phyloP scores from a whole-genome alignment of 2,329 filamentous ascomycete species.

The Acrocalymma vagum region DNA sequence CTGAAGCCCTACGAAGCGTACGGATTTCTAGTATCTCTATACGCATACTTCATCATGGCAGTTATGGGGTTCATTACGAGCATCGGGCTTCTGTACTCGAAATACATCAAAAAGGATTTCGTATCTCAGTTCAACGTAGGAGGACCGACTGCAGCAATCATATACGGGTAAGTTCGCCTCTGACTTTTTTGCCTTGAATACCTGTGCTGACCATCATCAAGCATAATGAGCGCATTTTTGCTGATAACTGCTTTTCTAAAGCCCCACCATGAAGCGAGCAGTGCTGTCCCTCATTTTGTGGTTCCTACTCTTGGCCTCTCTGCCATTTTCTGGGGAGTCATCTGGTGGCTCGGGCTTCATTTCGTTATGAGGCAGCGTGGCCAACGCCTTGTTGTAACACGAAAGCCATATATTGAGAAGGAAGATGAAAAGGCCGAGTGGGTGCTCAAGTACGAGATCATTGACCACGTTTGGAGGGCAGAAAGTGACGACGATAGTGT shows the following conservation, averaged over 20 bases:
- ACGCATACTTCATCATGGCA: conserved; percentile 19
- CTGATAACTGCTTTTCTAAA: conserved; percentile 9
- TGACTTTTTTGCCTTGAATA: background rate
- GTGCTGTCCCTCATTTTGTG: conserved; percentile 7
- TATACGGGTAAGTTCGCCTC: conserved; percentile 3
- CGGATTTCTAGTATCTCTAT: conserved; percentile 16
- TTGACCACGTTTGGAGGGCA: conserved; percentile 9
- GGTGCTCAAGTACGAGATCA: conserved; percentile 11
- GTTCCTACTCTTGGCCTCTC: conserved; percentile 13
- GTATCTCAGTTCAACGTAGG: conserved; percentile 1
- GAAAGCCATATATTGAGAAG: conserved; percentile 3
- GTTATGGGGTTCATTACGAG: conserved; percentile 19
- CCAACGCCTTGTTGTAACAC: conserved; percentile 3
- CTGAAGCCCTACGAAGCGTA: conserved; percentile 20
- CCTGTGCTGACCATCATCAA: background rate
- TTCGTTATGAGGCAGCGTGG: conserved; percentile 6
- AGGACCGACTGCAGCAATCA: conserved; percentile 3
- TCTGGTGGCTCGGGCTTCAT: conserved; percentile 16
- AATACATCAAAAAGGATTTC: conserved; percentile 9
- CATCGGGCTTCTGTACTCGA: conserved; percentile 20
- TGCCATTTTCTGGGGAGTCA: conserved; percentile 7
- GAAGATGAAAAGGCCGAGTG: conserved; percentile 6
- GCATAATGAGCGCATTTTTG: conserved; percentile 8
- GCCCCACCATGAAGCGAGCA: background rate
- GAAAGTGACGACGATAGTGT: conserved; percentile 2